Base-by-base conservation (phyloP, 441 rosid genomes). In the Croton setiger region DNA sequence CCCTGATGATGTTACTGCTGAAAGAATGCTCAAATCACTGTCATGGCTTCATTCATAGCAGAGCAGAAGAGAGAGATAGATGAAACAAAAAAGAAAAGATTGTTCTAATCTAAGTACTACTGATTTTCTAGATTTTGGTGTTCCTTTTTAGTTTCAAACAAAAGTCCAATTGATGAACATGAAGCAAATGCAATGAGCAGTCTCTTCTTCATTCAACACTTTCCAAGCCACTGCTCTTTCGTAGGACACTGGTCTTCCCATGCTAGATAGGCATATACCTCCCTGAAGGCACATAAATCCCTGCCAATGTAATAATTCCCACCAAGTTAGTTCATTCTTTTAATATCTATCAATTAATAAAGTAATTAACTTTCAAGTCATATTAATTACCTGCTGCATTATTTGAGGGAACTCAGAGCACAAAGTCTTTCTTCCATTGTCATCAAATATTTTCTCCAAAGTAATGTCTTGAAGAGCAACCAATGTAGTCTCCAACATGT, bases 201-300 rank as follows among this genome's bases (percentile, higher is more conserved):
- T 86, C 61, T 95, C 98, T 51, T 92, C 98, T 71, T 92, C 99
- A 70, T 95, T 91, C 73, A 92, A 65, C 54, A 92, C 98, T 79
- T 92, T 95, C 98, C 98, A 95, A 23, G 99, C 99, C 75, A 95
- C 97, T 18, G 97, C 99, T 73, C 96, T 82, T 74, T 91, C 99
- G 0, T 89, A 95, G 7, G 99, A 90, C 49, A 92, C 90, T 0
- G 98, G 98, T 68, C 99, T 89, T 21, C 94, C 97, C 99, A 95
- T 95, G 82, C 98, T 95, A 15, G 99, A 95, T 78, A 95, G 71
- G 56, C 99, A 95, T 64, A 92, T 88, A 31, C 99, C 97, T 0
- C 96, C 92, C 78, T 88, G 90, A 52, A 95, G 93, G 63, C 93
- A 91, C 55, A 86, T 86, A 9, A 89, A 95, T 1, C 99, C 98